Evolutionary conservation across 2,329 filamentous ascomycete species (phyloP).

Genomic region (Fonsecaea monophora): DNA sequence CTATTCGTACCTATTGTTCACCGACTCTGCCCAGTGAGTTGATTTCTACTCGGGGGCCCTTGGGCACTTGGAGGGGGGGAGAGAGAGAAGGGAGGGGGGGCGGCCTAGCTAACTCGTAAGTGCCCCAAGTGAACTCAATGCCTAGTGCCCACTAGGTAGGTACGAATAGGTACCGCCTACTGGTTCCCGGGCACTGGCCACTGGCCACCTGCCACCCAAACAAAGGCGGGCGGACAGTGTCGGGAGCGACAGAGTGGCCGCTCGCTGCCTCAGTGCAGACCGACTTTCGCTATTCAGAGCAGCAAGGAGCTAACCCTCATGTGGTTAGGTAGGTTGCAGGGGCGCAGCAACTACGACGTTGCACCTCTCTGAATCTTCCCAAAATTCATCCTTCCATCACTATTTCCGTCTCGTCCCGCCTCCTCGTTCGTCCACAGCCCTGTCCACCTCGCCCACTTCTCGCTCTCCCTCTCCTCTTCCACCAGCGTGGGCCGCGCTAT

Average conservation of each 20-base stretch:
- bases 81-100: not conserved
- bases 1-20: too few species aligned
- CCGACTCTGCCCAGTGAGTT: not conserved
- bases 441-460: constrained; percentile 3
- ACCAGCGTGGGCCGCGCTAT: constrained; percentile 23
- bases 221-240: constrained; percentile 18
- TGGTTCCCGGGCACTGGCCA: not conserved
- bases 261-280: constrained; percentile 22
- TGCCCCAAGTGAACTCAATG: not conserved
- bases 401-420: constrained; percentile 31
- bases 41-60: not conserved
- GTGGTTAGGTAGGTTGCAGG: constrained; percentile 24
- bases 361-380: constrained; percentile 19
- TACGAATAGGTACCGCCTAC: not conserved
- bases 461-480: constrained; percentile 26
- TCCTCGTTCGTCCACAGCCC: constrained; percentile 20
- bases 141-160: not conserved
- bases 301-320: constrained; percentile 20
- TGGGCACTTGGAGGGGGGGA: not conserved
- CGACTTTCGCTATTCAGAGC: constrained; percentile 28
- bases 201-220: not conserved
- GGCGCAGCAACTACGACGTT: constrained; percentile 35
- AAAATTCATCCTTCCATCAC: constrained; percentile 29
- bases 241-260: constrained; percentile 18
- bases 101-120: not conserved